Evolutionary conservation across 768 basidiomycete genomes (phyloP), one percentile per base, ranked within the genome.

Genomic region (Tricholoma matsutake): DNA sequence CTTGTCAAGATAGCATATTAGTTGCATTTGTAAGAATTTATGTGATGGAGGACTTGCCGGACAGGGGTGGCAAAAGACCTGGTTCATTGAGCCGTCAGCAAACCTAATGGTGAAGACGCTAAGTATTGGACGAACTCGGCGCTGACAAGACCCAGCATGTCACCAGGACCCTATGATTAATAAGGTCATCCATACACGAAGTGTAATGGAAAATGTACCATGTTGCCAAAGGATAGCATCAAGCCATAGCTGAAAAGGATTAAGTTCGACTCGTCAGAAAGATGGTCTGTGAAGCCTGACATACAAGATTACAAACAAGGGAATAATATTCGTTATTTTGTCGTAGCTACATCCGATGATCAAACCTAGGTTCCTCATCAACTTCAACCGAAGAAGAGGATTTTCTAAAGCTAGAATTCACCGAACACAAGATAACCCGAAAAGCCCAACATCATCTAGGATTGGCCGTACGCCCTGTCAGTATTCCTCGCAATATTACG

Each of bases 221-320:
- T 11, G 35, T 37, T 37, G 35, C 35, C 35, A 10, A 37, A 37
- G 6, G 35, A 37, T 37, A 11, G 35, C 35, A 37, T 37, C 35
- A 37, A 9, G 35, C 35, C 35, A 37, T 37, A 37, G 8, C 35
- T 37, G 14, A 11, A 10, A 37, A 37, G 35, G 22, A 25, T 10
- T n/a, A 14, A 3, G 35, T 14, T 37, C 35, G 3, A 37, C 14
- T 37, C 3, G 3, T 3, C 35, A 9, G 35, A 14, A 37, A 37
- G 35, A 37, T 37, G 35, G 9, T 14, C 9, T 3, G 14, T 37
- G 14, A 14, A 37, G 10, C 14, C 5, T 29, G 6, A 61, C 83
- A 67, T 66, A 87, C 86, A 91, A 84, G 61, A 91, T 72, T 55
- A 91, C 79, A 66, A 92, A 92, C 8, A 86, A 77, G 4, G 84